Conservation (phyloP, 2,329 filamentous ascomycete genomes). For the Aspergillus floridensis region DNA sequence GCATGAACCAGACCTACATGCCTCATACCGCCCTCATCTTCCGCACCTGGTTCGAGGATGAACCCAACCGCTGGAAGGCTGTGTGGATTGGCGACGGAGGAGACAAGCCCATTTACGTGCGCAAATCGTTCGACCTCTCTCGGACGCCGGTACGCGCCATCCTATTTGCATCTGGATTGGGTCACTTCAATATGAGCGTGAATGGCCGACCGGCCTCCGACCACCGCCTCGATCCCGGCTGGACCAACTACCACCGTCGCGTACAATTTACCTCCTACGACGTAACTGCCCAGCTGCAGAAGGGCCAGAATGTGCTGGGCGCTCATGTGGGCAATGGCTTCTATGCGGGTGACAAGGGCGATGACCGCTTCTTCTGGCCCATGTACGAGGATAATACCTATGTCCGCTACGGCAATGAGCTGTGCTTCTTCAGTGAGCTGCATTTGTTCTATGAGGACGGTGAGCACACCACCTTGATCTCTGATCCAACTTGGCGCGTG, state of each 20-base stretch:
- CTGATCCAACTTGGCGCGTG: conserved; percentile 22
- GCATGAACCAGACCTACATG: conserved; percentile 30
- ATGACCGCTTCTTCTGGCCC: conserved; percentile 27
- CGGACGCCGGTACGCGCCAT: conserved; percentile 15
- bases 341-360: conserved; percentile 40
- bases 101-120: conserved; percentile 25
- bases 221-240: conserved; percentile 25
- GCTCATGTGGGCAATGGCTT: conserved; percentile 47
- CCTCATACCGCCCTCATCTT: conserved; percentile 25
- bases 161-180: conserved; percentile 23
- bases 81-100: conserved; percentile 27
- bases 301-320: conserved; percentile 36
- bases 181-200: conserved; percentile 25
- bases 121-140: conserved; percentile 18
- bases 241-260: conserved; percentile 25
- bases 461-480: conserved; percentile 18
- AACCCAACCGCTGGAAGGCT: conserved; percentile 24
- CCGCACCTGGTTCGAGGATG: conserved; percentile 26
- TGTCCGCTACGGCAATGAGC: conserved; percentile 25
- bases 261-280: conserved; percentile 46
- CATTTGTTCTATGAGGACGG: conserved; percentile 23
- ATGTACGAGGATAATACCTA: conserved; percentile 29
- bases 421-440: conserved; percentile 26
- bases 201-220: conserved; percentile 21
- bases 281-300: conserved; percentile 33